A percentile compares a stretch with the other conserved stretches of the same genome.
These are phyloP conservation scores for Ophiostoma novo-ulmi DNA, from an alignment of 2,329 filamentous ascomycete genomes.

Conservation along the genomic window DNA sequence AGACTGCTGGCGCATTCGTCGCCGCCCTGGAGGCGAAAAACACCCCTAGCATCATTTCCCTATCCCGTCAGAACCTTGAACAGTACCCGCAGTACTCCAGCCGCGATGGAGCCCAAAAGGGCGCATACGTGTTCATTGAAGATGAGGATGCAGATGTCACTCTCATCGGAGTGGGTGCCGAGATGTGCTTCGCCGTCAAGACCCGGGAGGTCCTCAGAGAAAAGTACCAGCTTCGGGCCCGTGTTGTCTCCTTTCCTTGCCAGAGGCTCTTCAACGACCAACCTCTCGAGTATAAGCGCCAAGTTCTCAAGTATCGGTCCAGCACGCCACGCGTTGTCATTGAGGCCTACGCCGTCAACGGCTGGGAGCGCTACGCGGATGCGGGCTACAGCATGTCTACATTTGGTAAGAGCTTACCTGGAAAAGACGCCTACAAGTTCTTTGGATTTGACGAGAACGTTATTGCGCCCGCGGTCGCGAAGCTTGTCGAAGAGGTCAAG, in stretches of 20 bases:
- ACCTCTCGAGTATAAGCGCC: constrained; percentile 34
- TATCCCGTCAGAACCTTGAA: constrained; percentile 38
- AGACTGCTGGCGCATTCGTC: constrained; percentile 47
- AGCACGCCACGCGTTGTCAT: constrained; percentile 40
- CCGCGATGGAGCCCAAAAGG: constrained; percentile 36
- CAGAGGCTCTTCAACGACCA: constrained; percentile 37
- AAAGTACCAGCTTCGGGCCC: constrained; percentile 31
- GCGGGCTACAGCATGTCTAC: constrained; percentile 44
- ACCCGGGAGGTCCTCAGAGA: constrained; percentile 37
- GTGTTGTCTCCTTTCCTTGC: constrained; percentile 39
- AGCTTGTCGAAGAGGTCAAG: constrained; percentile 6
- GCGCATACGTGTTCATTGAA: constrained; percentile 39
- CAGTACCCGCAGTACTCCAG: constrained; percentile 33
- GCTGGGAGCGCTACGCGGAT: constrained; percentile 53
- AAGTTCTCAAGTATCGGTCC: constrained; percentile 34
- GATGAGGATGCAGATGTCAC: constrained; percentile 37
- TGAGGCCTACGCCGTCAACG: constrained; percentile 48
- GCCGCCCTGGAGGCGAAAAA: not conserved
- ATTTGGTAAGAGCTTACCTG: constrained; percentile 49
- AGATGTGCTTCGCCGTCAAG: constrained; percentile 41
- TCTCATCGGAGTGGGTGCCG: constrained; percentile 37
- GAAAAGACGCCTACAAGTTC: constrained; percentile 47
- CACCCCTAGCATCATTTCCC: not conserved
- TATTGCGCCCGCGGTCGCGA: not conserved
- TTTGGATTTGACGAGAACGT: constrained; percentile 43